Percentiles rank a stretch among this genome's conserved stretches.
Conservation (phyloP, 331 rosid species). For the Telfairia occidentalis region DNA sequence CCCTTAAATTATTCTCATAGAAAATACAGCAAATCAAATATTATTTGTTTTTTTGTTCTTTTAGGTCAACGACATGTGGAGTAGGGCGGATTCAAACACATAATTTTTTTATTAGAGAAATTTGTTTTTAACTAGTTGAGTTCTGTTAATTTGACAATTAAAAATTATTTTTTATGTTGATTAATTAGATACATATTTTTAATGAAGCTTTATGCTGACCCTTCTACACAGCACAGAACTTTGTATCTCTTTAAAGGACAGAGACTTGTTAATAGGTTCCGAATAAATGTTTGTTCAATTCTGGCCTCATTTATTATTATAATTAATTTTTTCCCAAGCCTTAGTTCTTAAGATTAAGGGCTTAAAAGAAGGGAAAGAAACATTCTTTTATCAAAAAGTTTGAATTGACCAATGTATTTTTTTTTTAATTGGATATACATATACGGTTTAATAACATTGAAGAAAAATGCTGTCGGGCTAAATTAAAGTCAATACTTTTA, state of each 20-base stretch:
- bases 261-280: background rate
- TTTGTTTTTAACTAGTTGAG: too few relatives aligned
- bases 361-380: background rate
- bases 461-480: constrained; percentile 2
- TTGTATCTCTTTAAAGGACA: background rate
- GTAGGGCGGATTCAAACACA: too few relatives aligned
- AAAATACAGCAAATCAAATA: too few relatives aligned
- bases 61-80: too few relatives aligned
- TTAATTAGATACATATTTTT: background rate
- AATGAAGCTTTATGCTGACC: background rate
- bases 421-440: background rate
- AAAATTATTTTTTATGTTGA: too few relatives aligned
- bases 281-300: background rate
- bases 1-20: too few relatives aligned
- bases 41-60: too few relatives aligned
- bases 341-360: background rate
- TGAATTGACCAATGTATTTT: background rate
- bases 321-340: background rate
- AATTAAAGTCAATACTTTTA: background rate
- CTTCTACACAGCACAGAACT: background rate
- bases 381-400: background rate
- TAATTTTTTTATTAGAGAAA: too few relatives aligned
- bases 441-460: background rate
- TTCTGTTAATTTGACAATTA: too few relatives aligned
- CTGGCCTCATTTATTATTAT: background rate